A percentile compares a stretch with the other conserved stretches of the same genome.
These are phyloP conservation scores for Fusarium algeriense DNA, from an alignment of 2,329 filamentous ascomycete species.

Conservation along the genomic window DNA sequence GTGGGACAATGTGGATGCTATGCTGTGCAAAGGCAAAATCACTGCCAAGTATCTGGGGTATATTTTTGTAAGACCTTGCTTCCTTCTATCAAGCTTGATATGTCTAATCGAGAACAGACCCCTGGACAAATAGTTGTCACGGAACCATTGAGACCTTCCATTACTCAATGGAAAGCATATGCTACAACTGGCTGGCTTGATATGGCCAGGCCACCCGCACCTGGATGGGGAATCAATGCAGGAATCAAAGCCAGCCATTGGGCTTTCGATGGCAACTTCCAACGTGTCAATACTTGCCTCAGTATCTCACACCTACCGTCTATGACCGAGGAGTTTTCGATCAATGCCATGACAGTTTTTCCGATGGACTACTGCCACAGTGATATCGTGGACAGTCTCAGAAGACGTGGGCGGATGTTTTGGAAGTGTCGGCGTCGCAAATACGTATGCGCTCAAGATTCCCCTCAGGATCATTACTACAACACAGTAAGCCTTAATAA, in stretches of 20 bases:
- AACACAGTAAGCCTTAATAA: neutral
- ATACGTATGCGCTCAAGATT: neutral
- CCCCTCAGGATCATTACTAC: accelerated
- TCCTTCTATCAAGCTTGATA: accelerated
- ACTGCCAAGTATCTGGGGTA: accelerated
- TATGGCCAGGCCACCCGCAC: neutral
- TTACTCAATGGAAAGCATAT: neutral
- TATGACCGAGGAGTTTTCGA: neutral
- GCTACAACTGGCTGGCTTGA: neutral
- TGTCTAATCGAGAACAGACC: neutral
- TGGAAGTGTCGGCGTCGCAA: neutral
- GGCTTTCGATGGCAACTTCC: neutral
- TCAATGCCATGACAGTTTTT: neutral
- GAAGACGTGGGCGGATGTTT: neutral
- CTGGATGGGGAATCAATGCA: neutral
- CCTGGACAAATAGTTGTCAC: neutral
- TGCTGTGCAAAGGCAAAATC: neutral
- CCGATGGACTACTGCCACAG: accelerated
- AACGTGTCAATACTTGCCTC: neutral
- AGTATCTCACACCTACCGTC: accelerated
- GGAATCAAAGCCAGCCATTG: accelerated
- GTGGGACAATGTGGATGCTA: neutral
- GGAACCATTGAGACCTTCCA: accelerated
- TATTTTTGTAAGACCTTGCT: neutral
- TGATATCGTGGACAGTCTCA: accelerated